Conservation (phyloP, 106 monocot species). For the Triglochin maritima region DNA sequence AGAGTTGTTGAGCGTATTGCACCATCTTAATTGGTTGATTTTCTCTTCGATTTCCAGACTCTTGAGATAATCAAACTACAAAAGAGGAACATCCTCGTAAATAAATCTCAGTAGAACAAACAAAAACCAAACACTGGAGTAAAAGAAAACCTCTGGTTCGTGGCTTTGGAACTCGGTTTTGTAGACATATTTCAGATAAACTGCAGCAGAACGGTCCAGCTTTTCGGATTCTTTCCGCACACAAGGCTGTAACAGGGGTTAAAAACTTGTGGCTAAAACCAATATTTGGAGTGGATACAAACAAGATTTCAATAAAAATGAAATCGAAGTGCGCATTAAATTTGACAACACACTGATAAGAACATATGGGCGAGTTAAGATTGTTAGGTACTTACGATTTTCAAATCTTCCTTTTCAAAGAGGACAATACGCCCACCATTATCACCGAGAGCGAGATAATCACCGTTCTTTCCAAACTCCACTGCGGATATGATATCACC, state of each 20-base stretch:
- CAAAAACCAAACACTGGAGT: neutral
- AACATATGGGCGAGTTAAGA: neutral
- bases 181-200: slow-evolving; percentile 35
- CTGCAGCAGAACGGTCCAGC: slow-evolving; percentile 18
- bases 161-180: slow-evolving; percentile 66
- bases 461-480: slow-evolving; percentile 47
- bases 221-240: slow-evolving; percentile 29
- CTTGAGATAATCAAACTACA: slow-evolving; percentile 57
- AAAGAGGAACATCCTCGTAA: slow-evolving; percentile 3
- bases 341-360: neutral
- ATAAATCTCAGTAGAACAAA: neutral
- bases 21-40: slow-evolving; percentile 63
- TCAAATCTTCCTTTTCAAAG: slow-evolving; percentile 32
- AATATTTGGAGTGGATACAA: neutral
- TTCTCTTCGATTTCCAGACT: slow-evolving; percentile 61
- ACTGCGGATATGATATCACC: slow-evolving; percentile 58
- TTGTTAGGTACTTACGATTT: neutral
- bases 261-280: neutral
- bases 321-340: neutral
- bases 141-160: slow-evolving; percentile 38
- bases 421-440: slow-evolving; percentile 49
- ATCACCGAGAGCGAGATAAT: slow-evolving; percentile 52
- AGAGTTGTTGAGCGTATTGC: slow-evolving; percentile 30
- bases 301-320: neutral
- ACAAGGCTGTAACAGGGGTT: slow-evolving; percentile 8